These are phyloP conservation scores for Apiospora saccharicola DNA, from an alignment of 2,329 filamentous ascomycete genomes.

Conservation along the genomic window DNA sequence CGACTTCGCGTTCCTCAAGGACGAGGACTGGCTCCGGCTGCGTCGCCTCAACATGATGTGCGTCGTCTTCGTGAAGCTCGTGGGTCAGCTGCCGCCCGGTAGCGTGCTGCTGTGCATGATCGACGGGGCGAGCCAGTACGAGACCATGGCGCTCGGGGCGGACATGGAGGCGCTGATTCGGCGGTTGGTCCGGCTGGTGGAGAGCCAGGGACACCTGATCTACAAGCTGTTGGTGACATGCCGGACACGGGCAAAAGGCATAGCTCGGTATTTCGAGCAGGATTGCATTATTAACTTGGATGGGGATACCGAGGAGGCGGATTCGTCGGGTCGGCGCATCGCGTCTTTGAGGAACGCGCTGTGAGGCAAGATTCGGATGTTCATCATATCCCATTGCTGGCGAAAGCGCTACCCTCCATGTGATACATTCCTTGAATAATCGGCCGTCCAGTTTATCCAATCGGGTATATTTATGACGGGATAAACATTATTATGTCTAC, in stretches of 20 bases:
- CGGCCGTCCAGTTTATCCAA: too few relatives aligned
- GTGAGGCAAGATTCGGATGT: too few relatives aligned
- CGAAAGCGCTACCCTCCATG: too few relatives aligned
- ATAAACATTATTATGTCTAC: too few relatives aligned
- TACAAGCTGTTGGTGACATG: conserved; percentile 32
- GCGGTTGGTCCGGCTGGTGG: conserved; percentile 26
- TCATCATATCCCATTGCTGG: background rate
- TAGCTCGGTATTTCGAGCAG: conserved; percentile 28
- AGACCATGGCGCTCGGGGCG: conserved; percentile 21
- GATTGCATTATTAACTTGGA: conserved; percentile 27
- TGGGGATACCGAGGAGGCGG: conserved; percentile 26
- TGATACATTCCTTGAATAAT: too few relatives aligned
- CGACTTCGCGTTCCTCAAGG: conserved; percentile 27
- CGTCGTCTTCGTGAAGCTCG: conserved; percentile 28
- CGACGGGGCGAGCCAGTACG: conserved; percentile 32
- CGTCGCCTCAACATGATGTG: conserved; percentile 26
- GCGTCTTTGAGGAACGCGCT: background rate
- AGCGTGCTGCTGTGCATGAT: conserved; percentile 31
- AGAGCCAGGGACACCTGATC: conserved; percentile 22
- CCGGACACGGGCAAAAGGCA: conserved; percentile 26
- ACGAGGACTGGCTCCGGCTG: conserved; percentile 25
- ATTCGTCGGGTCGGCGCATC: conserved; percentile 30
- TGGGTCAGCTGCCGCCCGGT: conserved; percentile 24
- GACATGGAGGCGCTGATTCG: conserved; percentile 27
- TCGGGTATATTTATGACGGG: too few relatives aligned